Conservation (phyloP, 306 rosid genomes). For the Oxytropis ochrocephala region DNA sequence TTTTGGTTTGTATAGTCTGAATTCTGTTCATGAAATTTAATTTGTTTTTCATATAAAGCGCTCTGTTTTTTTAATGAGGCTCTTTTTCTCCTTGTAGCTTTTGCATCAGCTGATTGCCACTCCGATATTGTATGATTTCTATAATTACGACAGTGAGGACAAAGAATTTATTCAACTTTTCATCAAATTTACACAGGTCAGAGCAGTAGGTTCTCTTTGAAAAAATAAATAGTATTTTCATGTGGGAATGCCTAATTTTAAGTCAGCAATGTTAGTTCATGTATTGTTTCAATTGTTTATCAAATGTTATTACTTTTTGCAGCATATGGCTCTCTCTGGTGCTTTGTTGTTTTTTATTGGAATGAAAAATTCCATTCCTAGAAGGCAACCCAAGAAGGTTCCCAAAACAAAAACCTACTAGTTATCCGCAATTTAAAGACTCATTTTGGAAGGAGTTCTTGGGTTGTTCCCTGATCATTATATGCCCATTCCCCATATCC, state of each 20-base stretch:
- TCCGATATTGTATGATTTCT: conserved; percentile 49
- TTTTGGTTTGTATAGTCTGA: conserved; percentile 43
- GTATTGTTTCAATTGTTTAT: conserved; percentile 15
- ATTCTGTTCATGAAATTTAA: neutral
- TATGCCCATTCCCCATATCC: conserved; percentile 9
- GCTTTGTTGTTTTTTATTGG: conserved; percentile 62
- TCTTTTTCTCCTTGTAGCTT: conserved; percentile 32
- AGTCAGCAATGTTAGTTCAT: neutral
- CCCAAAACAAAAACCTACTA: conserved; percentile 48
- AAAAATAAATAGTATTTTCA: neutral
- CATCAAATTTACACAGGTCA: conserved; percentile 51
- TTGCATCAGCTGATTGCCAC: conserved; percentile 46
- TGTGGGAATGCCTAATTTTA: neutral
- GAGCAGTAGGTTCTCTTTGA: neutral
- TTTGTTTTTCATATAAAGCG: neutral
- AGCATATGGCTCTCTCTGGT: conserved; percentile 61
- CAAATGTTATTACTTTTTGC: conserved; percentile 23
- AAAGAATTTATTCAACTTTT: conserved; percentile 39
- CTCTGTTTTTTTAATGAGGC: neutral
- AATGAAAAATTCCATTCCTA: conserved; percentile 56
- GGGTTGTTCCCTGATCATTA: conserved; percentile 2
- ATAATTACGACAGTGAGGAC: conserved; percentile 42
- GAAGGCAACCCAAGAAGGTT: conserved; percentile 45
- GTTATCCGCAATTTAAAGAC: neutral
- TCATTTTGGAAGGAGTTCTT: conserved; percentile 10